Evolutionary conservation across 2,329 filamentous ascomycete genomes (phyloP), one percentile per base, ranked within the genome.

Genomic region (Penicillium frequentans): DNA sequence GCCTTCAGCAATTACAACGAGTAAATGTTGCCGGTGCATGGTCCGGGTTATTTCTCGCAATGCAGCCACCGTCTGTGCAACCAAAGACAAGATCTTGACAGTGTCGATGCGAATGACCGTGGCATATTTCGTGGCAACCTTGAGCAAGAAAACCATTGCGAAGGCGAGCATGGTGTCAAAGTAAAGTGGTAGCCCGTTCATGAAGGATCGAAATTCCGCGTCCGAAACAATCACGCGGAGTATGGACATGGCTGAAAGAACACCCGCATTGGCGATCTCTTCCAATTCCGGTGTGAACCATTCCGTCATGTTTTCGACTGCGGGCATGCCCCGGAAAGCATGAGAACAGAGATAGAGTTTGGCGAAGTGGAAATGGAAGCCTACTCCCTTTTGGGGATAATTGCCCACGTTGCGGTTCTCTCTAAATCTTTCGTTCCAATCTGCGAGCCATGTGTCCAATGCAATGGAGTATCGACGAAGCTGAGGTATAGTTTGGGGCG

Each of bases 341-440:
- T 79, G 75, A 1, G 78, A 79, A 48, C 75, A 75, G 6, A 81
- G 69, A 47, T 80, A 76, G 4, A 81, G 68, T 54, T 78, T 74
- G 9, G 77, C 78, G 63, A 79, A 81, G 54, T 80, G 71, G 52
- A 75, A 79, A 59, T 80, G 76, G 35, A 80, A 67, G 6, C 68
- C 69, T 9, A 79, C 77, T 2, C 78, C 78, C 60, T 79, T 79
- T 27, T 71, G 67, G 0, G 78, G 78, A 59, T 79, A 81, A 19
- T 75, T 71, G 8, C 75, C 72, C 5, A 81, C 71, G 46, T 76
- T 70, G 29, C 69, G 64, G 54, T 77, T 75, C 5, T 70, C 70
- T 31, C 52, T 27, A 21, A 64, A 64, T 16, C 51, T 59, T 33
- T 64, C 58, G 16, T 51, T 58, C 63, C 61, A 68, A 33, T 67